phyloP scores from a whole-genome alignment of 148 eudicot species.

The Cornus controversa region DNA sequence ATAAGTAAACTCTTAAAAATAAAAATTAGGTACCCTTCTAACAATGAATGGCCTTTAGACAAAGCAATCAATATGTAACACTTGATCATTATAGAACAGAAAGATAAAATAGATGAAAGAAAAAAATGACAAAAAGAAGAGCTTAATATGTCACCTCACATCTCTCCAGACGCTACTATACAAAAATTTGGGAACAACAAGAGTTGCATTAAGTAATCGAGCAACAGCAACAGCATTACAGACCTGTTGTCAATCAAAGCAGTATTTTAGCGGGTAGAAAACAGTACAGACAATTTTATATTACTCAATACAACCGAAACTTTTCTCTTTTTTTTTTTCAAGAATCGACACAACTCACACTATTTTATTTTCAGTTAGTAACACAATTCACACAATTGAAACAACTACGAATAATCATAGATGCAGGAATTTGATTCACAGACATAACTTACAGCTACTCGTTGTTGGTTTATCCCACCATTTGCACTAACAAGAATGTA shows the following conservation, averaged over 20 bases:
- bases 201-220: conserved; percentile 93
- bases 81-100: background rate
- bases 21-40: too few species aligned
- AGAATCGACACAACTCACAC: background rate
- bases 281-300: background rate
- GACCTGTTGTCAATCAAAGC: conserved; percentile 48
- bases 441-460: conserved; percentile 82
- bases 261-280: conserved; percentile 7
- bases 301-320: background rate
- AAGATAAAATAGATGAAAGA: background rate
- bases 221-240: conserved; percentile 98
- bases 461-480: conserved; percentile 99
- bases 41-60: background rate
- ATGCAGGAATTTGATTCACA: conserved; percentile 6
- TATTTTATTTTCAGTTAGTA: background rate
- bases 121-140: background rate
- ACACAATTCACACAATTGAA: background rate
- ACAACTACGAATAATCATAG: too few species aligned
- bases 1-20: background rate
- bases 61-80: background rate
- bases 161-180: conserved; percentile 98
- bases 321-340: background rate
- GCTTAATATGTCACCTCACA: conserved; percentile 50
- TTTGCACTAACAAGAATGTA: conserved; percentile 89
- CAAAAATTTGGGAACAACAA: conserved; percentile 90